Percentiles rank a stretch among this genome's conserved stretches.
phyloP scores from a whole-genome alignment of 2,329 filamentous ascomycete species.

The Cytospora schulzeri region DNA sequence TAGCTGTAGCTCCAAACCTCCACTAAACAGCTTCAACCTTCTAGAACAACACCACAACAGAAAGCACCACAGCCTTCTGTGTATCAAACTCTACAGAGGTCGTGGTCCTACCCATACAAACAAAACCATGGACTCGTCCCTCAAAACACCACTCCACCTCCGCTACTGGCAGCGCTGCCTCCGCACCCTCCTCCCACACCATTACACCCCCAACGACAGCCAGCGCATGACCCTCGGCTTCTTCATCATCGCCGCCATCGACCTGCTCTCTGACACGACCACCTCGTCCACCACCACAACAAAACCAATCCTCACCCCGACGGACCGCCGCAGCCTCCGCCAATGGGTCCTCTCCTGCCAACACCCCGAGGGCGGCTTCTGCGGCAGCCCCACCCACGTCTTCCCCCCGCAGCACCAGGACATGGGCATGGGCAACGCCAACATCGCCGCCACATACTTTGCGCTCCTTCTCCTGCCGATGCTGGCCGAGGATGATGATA shows the following conservation, averaged over 20 bases:
- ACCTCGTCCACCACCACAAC: conserved; percentile 32
- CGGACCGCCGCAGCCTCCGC: conserved; percentile 50
- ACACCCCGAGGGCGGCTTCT: conserved; percentile 84
- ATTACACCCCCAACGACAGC: conserved; percentile 87
- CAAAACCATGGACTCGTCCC: conserved; percentile 31
- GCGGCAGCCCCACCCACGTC: conserved; percentile 74
- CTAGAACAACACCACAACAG: no score
- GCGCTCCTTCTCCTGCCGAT: conserved; percentile 73
- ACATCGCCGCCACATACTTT: conserved; percentile 87
- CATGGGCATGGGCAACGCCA: conserved; percentile 53
- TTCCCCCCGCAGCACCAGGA: conserved; percentile 35
- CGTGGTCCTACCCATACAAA: no score
- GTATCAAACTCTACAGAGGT: no score
- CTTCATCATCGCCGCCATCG: conserved; percentile 84
- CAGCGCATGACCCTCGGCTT: conserved; percentile 87
- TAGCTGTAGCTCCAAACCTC: neutral
- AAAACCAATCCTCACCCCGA: conserved; percentile 45
- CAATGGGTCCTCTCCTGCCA: conserved; percentile 87
- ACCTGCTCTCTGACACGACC: conserved; percentile 65
- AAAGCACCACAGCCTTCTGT: no score
- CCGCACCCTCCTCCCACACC: conserved; percentile 74
- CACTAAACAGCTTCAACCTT: no score
- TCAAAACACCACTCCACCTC: conserved; percentile 70
- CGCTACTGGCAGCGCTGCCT: conserved; percentile 93
- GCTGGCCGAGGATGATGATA: conserved; percentile 41